A percentile compares a stretch with the other conserved stretches of the same genome.
These are phyloP conservation scores for Torrubiellomyces zombiae DNA, from an alignment of 2,329 filamentous ascomycete species.

Conservation along the genomic window DNA sequence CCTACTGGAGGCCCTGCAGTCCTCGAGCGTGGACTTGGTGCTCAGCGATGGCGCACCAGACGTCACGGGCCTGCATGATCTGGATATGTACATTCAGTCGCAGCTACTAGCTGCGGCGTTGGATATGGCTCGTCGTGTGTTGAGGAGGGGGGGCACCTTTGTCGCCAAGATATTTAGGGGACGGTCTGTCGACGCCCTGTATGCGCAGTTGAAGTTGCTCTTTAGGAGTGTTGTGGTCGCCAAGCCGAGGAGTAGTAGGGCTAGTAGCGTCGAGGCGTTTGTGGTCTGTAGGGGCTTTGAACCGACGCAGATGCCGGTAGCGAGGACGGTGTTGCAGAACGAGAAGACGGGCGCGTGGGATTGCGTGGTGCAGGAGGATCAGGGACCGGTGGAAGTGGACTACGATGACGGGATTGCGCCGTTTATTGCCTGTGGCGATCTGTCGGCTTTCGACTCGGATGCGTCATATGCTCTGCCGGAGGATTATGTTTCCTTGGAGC, in stretches of 20 bases:
- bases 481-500: constrained; percentile 73
- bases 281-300: constrained; percentile 85
- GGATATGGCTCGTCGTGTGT: constrained; percentile 81
- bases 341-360: constrained; percentile 26
- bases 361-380: too few species aligned
- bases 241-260: constrained; percentile 86
- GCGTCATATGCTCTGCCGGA: constrained; percentile 83
- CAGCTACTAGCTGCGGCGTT: constrained; percentile 89
- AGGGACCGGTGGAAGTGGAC: constrained; percentile 11
- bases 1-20: constrained; percentile 69
- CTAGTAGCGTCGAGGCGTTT: constrained; percentile 92
- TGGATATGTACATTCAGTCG: constrained; percentile 96
- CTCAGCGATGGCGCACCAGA: constrained; percentile 92
- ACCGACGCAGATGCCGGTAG: constrained; percentile 42
- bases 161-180: constrained; percentile 96
- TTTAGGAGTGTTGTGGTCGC: constrained; percentile 76
- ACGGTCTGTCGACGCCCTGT: constrained; percentile 87
- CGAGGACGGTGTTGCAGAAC: constrained; percentile 29
- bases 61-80: constrained; percentile 88
- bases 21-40: constrained; percentile 73
- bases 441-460: constrained; percentile 90
- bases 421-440: constrained; percentile 91
- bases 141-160: constrained; percentile 86
- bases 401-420: constrained; percentile 56
- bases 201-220: constrained; percentile 82